Base-by-base conservation (phyloP, 768 basidiomycete species). In the Xanthoconium stramineum region DNA sequence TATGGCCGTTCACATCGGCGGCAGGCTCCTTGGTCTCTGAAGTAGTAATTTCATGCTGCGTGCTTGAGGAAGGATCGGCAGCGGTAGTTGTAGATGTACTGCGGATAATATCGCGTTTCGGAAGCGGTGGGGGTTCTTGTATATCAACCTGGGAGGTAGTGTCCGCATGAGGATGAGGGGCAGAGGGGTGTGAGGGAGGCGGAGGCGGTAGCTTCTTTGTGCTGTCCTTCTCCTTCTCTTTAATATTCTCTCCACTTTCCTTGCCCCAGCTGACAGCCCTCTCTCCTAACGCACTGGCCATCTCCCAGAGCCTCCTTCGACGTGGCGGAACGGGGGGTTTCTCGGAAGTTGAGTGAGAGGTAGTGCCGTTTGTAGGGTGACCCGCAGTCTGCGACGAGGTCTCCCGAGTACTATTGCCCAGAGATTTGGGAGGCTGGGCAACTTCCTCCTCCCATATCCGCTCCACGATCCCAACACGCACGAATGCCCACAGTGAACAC, bases 401-500 rank as follows among this genome's bases (percentile, higher is more conserved):
- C 17, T 53, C 54, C 24, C 19, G 40, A 42, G 44, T 8, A 29
- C 54, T 40, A 24, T 58, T 51, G 7, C 24, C 54, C n/a, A 60
- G 62, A 43, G 60, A 62, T 36, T 61, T 64, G 1, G 65, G 63
- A 2, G 76, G 66, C 11, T 76, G 74, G 3, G 69, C 61, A 7
- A 81, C 63, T 54, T 87, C 90, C 59, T 95, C 94, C 53, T 92
- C 88, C 94, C 94, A 97, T 6, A 96, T 76, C 61, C 86, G 88
- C 56, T 94, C 91, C 19, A 96, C 78, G 52, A 97, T 76, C 11
- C 88, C 83, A 0, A 83, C 85, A 24, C 92, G 83, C 49, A 96
- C 85, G 64, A 91, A 96, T 17, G 88, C 83, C 93, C 94, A 97
- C 14, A 96, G 74, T 5, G 86, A 88, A 70, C 93, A 95, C n/a